A percentile compares a stretch with the other conserved stretches of the same genome.
phyloP scores from a whole-genome alignment of 164 flowering plant species.

The Platanus orientalis region DNA sequence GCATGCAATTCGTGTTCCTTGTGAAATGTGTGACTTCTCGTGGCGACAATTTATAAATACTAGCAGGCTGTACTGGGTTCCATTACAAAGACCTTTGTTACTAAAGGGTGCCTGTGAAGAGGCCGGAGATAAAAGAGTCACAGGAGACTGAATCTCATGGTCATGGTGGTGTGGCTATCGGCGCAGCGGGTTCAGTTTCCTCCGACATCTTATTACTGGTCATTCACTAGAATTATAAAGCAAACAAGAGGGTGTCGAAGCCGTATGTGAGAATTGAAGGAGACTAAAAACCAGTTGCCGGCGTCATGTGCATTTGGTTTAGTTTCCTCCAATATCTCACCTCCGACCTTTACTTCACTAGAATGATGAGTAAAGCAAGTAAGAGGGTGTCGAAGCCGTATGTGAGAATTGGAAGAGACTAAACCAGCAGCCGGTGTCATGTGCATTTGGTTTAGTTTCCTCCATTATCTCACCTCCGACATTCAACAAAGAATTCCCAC shows the following conservation, averaged over 20 bases:
- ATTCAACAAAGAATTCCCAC: neutral
- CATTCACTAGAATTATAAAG: too few species aligned
- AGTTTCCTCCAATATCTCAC: slow-evolving; percentile 11
- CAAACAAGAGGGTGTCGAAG: neutral
- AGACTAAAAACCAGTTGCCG: neutral
- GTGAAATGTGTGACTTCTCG: too few species aligned
- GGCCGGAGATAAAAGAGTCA: too few species aligned
- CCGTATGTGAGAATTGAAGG: slow-evolving; percentile 7
- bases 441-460: neutral
- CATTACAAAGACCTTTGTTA: too few species aligned
- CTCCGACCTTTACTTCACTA: slow-evolving; percentile 3
- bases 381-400: neutral
- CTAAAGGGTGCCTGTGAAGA: too few species aligned
- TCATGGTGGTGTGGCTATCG: too few species aligned
- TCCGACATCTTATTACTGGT: slow-evolving; percentile 6
- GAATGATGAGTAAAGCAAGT: neutral
- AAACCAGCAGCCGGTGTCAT: neutral
- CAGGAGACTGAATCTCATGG: slow-evolving; percentile 2
- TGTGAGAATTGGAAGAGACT: slow-evolving; percentile 9
- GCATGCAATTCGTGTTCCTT: too few species aligned
- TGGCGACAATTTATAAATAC: too few species aligned
- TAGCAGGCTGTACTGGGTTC: too few species aligned
- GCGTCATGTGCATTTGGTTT: neutral
- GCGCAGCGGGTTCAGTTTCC: neutral
- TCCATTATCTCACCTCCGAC: slow-evolving; percentile 9